A percentile compares a stretch with the other conserved stretches of the same genome.
Evolutionary conservation across 1,284 basidiomycete genomes (phyloP).

Genomic region (Marasmius tenuissimus): DNA sequence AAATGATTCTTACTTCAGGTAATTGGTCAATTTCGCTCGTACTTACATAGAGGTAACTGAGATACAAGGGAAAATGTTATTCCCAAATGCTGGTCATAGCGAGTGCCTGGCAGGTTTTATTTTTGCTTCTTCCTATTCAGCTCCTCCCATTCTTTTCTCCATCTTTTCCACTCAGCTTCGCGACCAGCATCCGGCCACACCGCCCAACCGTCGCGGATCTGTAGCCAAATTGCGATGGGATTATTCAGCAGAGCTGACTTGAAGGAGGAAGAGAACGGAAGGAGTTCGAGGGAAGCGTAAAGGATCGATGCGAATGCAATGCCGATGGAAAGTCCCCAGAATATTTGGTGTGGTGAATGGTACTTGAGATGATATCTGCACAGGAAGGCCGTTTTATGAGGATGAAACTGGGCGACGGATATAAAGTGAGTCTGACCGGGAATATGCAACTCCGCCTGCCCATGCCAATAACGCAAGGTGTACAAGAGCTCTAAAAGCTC

Average conservation of each 20-base stretch:
- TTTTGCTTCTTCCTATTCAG: conserved; percentile 9
- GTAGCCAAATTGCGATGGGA: conserved; percentile 63
- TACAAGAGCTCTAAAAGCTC: conserved; percentile 42
- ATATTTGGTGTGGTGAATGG: conserved; percentile 69
- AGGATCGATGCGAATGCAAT: conserved; percentile 52
- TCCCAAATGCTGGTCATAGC: no score
- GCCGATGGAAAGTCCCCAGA: conserved; percentile 75
- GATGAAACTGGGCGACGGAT: neutral
- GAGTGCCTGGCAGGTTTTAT: no score
- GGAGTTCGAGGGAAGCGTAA: conserved; percentile 62
- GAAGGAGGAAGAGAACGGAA: conserved; percentile 54
- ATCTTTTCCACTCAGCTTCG: conserved; percentile 63
- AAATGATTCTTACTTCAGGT: no score
- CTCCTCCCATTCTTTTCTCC: conserved; percentile 52
- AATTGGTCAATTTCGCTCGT: no score
- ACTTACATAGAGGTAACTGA: no score
- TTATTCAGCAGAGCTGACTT: conserved; percentile 55
- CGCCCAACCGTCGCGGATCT: conserved; percentile 79
- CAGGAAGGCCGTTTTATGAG: neutral
- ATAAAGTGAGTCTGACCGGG: conserved; percentile 48
- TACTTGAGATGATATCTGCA: conserved; percentile 71
- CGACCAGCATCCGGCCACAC: conserved; percentile 73
- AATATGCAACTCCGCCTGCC: conserved; percentile 74
- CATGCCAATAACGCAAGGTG: conserved; percentile 55
- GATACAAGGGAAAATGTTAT: no score